A percentile compares a stretch with the other conserved stretches of the same genome.
phyloP scores from a whole-genome alignment of 1,284 basidiomycete genomes.

The Takashimella koratensis region DNA sequence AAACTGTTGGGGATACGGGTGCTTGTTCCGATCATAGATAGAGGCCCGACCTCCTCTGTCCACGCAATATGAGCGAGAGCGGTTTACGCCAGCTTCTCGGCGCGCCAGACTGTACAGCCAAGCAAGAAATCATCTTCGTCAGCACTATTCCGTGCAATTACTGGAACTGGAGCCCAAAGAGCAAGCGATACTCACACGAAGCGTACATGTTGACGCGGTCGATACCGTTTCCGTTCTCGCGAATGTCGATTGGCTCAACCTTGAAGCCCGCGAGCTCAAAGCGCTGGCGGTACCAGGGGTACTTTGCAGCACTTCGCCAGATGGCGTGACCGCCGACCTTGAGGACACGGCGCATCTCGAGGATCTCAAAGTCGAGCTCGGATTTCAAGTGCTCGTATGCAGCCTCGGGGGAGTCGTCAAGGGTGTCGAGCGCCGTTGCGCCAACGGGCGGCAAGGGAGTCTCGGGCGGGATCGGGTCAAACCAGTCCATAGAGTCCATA shows the following conservation, averaged over 20 bases:
- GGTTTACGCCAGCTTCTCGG: constrained; percentile 25
- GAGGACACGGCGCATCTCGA: constrained; percentile 62
- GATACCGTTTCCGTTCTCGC: constrained; percentile 54
- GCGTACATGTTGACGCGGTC: constrained; percentile 64
- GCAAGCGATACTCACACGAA: constrained; percentile 37
- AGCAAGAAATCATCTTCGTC: background rate
- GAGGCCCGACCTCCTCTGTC: too few relatives aligned
- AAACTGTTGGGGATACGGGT: background rate
- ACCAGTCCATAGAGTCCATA: constrained; percentile 82
- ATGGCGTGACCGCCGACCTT: constrained; percentile 62
- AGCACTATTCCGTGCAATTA: constrained; percentile 1
- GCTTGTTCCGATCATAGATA: too few relatives aligned
- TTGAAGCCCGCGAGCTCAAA: constrained; percentile 55
- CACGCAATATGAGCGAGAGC: too few relatives aligned
- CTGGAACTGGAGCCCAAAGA: too few relatives aligned
- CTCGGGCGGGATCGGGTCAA: constrained; percentile 56
- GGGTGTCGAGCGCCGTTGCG: constrained; percentile 39
- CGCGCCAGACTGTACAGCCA: constrained; percentile 27
- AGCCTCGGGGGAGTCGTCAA: constrained; percentile 45
- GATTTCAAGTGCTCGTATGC: constrained; percentile 46
- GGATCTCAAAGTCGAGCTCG: constrained; percentile 62
- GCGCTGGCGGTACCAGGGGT: constrained; percentile 70
- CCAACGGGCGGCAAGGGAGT: constrained; percentile 44
- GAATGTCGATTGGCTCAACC: constrained; percentile 52
- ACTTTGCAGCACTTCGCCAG: constrained; percentile 66